A percentile compares a stretch with the other conserved stretches of the same genome.
Evolutionary conservation across 768 basidiomycete genomes (phyloP).

Genomic region (Hirschioporus abietinus): DNA sequence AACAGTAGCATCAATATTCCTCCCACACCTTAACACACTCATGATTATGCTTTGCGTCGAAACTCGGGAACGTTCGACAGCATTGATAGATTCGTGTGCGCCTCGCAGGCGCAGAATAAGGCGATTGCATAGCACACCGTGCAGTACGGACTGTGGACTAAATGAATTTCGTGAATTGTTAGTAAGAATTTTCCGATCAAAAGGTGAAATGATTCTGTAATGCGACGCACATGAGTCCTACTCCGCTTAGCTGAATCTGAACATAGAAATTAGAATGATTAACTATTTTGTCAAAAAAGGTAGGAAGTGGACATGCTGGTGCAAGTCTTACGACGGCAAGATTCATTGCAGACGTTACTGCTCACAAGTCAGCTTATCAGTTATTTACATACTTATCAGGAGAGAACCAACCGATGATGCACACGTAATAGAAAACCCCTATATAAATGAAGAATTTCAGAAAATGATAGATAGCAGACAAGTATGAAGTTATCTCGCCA

Average conservation of each 20-base stretch:
- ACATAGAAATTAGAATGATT: not conserved
- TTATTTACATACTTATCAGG: not conserved
- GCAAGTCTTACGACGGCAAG: not conserved
- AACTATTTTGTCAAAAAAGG: not conserved
- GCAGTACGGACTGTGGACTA: not conserved
- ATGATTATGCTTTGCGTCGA: not conserved
- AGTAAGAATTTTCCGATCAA: not conserved
- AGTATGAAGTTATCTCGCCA: not conserved
- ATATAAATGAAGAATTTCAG: not conserved
- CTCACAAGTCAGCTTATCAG: not conserved
- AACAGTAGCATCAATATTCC: not conserved
- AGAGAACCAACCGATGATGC: not conserved
- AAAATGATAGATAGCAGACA: not conserved
- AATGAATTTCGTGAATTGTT: not conserved
- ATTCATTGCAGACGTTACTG: not conserved
- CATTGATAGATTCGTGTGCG: not conserved
- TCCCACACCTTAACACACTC: not conserved
- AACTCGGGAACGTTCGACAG: not conserved
- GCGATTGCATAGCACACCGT: not conserved
- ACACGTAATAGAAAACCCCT: not conserved
- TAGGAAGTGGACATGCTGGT: not conserved
- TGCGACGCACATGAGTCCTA: not conserved
- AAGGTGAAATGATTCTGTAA: not conserved
- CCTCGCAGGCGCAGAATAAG: not conserved
- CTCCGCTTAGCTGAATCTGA: not conserved